These are phyloP conservation scores for Mortierella sp. DNA, from an alignment of 371 early-diverging fungal genomes.

Conservation along the genomic window DNA sequence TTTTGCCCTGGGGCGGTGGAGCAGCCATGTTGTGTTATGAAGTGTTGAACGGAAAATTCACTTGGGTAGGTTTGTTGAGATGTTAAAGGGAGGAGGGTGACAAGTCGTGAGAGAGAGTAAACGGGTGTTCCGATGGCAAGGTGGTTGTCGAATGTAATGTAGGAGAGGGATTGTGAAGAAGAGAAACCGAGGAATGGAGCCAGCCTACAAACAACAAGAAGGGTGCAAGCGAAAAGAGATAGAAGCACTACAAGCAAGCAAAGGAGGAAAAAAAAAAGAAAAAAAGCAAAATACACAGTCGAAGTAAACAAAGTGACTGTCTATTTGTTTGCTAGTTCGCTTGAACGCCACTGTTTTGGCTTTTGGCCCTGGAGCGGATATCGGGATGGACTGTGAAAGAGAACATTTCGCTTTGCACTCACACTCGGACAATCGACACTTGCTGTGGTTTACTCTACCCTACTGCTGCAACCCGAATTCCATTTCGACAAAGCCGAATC, in stretches of 20 bases:
- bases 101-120: background rate
- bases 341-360: conserved; percentile 7
- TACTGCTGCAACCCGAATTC: background rate
- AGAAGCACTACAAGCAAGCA: background rate
- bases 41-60: background rate
- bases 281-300: conserved; percentile 22
- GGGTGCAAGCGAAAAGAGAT: background rate
- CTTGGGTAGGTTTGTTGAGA: background rate
- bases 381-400: background rate
- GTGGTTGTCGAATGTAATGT: conserved; percentile 7
- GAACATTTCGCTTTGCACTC: background rate
- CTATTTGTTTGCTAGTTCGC: background rate
- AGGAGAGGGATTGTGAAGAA: background rate
- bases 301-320: conserved; percentile 28
- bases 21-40: conserved; percentile 40
- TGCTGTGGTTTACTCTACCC: background rate
- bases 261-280: background rate
- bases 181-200: conserved; percentile 6
- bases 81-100: background rate
- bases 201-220: background rate
- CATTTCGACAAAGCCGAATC: background rate
- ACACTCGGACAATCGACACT: conserved; percentile 1
- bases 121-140: background rate
- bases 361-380: background rate
- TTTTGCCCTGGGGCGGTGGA: conserved; percentile 57